Evolutionary conservation across 768 basidiomycete genomes (phyloP), one percentile per base, ranked within the genome.

Genomic region (Kwoniella botswanensis): DNA sequence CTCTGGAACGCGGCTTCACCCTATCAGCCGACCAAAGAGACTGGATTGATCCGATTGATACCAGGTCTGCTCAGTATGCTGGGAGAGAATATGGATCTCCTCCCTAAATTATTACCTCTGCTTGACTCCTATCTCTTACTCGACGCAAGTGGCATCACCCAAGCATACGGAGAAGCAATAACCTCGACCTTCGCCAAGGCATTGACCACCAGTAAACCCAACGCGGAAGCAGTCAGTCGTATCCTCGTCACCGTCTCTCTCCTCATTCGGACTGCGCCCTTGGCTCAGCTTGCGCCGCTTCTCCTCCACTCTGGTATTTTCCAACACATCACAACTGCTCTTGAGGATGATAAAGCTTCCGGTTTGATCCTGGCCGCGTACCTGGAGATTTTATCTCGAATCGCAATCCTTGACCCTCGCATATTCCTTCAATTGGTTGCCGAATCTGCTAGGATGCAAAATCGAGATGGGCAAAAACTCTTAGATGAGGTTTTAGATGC

Each of bases 341-440:
- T 83, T n/a, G 82, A 83, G 42, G 78, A 82, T 42, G 81, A 82
- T 55, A 83, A 83, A 68, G 78, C 81, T 6, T 76, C 79, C 15
- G 82, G 82, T 1, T 41, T 77, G 2, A 76, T 80, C 24, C 73
- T 83, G 4, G 82, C 81, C 26, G 76, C 78, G 3, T 79, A 83
- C 46, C 76, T 82, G 9, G 74, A 79, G 17, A 70, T 79, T 12
- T 60, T 83, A 15, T 65, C 76, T 29, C 68, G 82, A 10, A 79
- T 83, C 18, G 79, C 79, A n/a, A 68, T 83, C 46, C 62, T 67
- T 13, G 76, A 81, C 58, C 71, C 82, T 7, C 42, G 65, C 15
- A 72, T 74, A 2, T 81, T 80, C 67, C 62, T 81, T 29, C 73
- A 77, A 68, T 74, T 81, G 67, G 72, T 82, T 2, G 75, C 68